phyloP scores from a whole-genome alignment of 345 rosid genomes.

The Euphorbia pulcherrima region DNA sequence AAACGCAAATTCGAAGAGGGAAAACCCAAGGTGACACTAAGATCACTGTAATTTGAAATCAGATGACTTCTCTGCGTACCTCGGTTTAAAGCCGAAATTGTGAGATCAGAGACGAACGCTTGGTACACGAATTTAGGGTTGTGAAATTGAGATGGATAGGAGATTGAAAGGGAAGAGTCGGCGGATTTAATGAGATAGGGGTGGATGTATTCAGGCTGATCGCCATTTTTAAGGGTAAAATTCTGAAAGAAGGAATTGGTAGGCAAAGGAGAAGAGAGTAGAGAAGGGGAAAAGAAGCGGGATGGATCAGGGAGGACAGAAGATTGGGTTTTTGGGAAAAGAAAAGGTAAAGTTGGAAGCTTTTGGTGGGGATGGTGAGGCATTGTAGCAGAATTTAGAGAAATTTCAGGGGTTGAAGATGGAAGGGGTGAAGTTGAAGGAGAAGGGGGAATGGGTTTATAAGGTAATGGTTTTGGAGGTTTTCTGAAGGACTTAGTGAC shows the following conservation, averaged over 20 bases:
- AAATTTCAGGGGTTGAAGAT: too few species aligned
- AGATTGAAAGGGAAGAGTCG: conserved; percentile 56
- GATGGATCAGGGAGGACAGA: conserved; percentile 80
- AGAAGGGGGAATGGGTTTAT: not conserved
- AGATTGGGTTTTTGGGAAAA: conserved; percentile 61
- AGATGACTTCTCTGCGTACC: conserved; percentile 40
- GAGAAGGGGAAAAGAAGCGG: conserved; percentile 57
- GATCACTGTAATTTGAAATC: conserved; percentile 67
- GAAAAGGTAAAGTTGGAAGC: conserved; percentile 40
- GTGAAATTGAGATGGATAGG: conserved; percentile 64
- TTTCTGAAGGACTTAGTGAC: too few species aligned
- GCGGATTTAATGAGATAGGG: conserved; percentile 82
- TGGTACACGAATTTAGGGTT: conserved; percentile 62
- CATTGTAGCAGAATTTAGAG: conserved; percentile 1
- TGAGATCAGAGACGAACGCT: conserved; percentile 58
- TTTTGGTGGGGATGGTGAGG: conserved; percentile 17
- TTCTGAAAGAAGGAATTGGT: conserved; percentile 93
- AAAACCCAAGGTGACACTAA: conserved; percentile 68
- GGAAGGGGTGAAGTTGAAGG: conserved; percentile 22
- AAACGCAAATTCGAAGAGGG: conserved; percentile 68
- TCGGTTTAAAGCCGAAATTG: conserved; percentile 45
- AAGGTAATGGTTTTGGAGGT: conserved; percentile 8
- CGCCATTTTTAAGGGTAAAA: conserved; percentile 76
- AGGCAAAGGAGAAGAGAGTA: conserved; percentile 76
- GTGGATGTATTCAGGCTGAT: conserved; percentile 82